Evolutionary conservation across 2,329 filamentous ascomycete species (phyloP).

Genomic region (Lecanicillium sp.): DNA sequence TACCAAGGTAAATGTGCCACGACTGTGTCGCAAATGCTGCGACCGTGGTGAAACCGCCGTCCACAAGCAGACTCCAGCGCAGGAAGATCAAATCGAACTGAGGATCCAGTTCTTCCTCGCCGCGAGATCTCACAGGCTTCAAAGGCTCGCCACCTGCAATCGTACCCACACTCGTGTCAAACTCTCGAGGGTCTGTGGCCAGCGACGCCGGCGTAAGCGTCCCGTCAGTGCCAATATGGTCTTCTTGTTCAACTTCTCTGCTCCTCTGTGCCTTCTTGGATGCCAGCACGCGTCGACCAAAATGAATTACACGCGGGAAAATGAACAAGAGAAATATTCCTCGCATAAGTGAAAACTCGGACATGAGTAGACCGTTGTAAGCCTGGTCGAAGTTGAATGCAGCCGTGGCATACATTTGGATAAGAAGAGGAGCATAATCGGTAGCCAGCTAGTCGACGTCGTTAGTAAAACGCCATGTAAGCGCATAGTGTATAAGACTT

Average conservation of each 20-base stretch:
- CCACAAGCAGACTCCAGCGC: slow-evolving; percentile 57
- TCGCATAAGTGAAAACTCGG: slow-evolving; percentile 48
- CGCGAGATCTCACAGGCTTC: slow-evolving; percentile 23
- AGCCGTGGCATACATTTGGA: slow-evolving; percentile 54
- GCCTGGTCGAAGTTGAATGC: slow-evolving; percentile 49
- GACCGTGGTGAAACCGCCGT: slow-evolving; percentile 57
- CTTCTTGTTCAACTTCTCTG: slow-evolving; percentile 9
- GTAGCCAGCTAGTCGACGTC: slow-evolving; percentile 49
- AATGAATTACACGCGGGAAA: slow-evolving; percentile 47
- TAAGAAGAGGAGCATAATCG: slow-evolving; percentile 57
- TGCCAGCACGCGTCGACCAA: slow-evolving; percentile 29
- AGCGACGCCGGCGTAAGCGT: slow-evolving; percentile 19
- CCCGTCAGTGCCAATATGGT: slow-evolving; percentile 11
- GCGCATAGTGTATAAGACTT: slow-evolving; percentile 21
- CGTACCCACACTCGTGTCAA: slow-evolving; percentile 34
- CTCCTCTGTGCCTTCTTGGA: not conserved
- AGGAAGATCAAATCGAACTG: slow-evolving; percentile 64
- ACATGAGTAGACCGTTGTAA: slow-evolving; percentile 52
- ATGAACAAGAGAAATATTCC: slow-evolving; percentile 49
- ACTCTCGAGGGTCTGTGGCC: slow-evolving; percentile 33
- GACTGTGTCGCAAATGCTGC: slow-evolving; percentile 55
- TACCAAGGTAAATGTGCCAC: slow-evolving; percentile 63
- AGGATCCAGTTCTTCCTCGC: slow-evolving; percentile 37
- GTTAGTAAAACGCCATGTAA: too few species aligned
- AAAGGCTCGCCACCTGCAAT: slow-evolving; percentile 38